Evolutionary conservation across 1,139 yeast species (phyloP).

Genomic region (Taphrina populina): DNA sequence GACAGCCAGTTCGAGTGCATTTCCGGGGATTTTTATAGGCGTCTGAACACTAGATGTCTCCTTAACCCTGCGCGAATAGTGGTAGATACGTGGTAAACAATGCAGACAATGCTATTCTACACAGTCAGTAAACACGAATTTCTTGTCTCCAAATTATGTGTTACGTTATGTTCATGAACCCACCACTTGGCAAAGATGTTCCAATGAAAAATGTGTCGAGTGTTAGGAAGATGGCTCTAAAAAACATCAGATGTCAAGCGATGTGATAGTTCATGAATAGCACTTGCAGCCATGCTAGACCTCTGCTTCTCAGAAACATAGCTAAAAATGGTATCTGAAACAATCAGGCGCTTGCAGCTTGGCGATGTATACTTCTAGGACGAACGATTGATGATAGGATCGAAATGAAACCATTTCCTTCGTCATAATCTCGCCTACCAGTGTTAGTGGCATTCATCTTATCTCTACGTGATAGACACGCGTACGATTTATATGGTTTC

Average conservation of each 20-base stretch:
- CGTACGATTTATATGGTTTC: too few relatives aligned
- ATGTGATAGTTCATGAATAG: background rate
- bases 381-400: too few relatives aligned
- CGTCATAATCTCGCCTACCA: too few relatives aligned
- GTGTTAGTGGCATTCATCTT: too few relatives aligned
- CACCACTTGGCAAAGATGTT: background rate
- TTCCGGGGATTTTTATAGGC: too few relatives aligned
- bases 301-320: slow-evolving; percentile 1
- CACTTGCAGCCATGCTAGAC: slow-evolving; percentile 5
- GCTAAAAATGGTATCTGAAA: slow-evolving; percentile 1
- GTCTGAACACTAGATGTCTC: background rate
- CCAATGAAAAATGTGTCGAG: background rate
- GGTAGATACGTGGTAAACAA: slow-evolving; percentile 1
- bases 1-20: too few relatives aligned
- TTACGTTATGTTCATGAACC: background rate
- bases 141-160: too few relatives aligned
- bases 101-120: slow-evolving; percentile 7
- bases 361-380: too few relatives aligned
- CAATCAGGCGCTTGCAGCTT: too few relatives aligned
- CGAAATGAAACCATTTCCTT: too few relatives aligned
- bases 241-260: background rate
- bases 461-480: too few relatives aligned
- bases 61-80: background rate
- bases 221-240: background rate
- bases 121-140: too few relatives aligned